Base-by-base conservation (phyloP, 345 rosid species). In the Murraya koenigii region DNA sequence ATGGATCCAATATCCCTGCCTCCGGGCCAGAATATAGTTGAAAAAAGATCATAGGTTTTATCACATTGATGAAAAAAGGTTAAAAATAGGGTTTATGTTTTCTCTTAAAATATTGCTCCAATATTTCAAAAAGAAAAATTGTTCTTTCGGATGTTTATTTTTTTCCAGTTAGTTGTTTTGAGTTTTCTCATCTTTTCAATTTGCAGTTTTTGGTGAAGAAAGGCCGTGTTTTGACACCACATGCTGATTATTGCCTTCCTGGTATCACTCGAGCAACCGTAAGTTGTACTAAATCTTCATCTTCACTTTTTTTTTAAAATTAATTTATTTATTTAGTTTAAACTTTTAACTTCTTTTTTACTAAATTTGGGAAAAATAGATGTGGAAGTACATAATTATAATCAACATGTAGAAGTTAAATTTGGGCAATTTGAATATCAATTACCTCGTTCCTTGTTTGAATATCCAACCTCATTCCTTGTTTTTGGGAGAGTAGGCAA, bases 241-340 rank as follows among this genome's bases (percentile, higher is more conserved):
- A 91, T 60, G 95, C 97, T 55, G 98, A 94, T 87, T 93, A 88
- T 82, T 94, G 98, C 84, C 98, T 93, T 74, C 95, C 98, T 39
- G 97, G 98, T 47, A 91, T 93, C 80, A 94, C 97, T 52, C 83
- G 94, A 88, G 91, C 94, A 62, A 89, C 97, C 44, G 97, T 95
- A 84, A 87, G 95, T 79, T 78, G 17, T 70, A 35, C 19, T 69
- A 60, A 49, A 69, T 61, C 47, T 44, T 44, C 49, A 13, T 13
- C 49, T 11, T 44, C 49, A 44, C 17, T 13, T 11, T 44, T 78
- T 66, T 30, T 8, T 60, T 74, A 26, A 30, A 30, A 25, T n/a
- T n/a, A 41, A 64, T 39, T 13, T n/a, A n/a, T n/a, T 8, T 58
- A 1, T 35, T n/a, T 56, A 20, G 4, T 22, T 8, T 65, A 33